Percentiles rank a stretch among this genome's conserved stretches.
These are phyloP conservation scores for Phytophthora ohioensis DNA, from an alignment of 352 stramenopile genomes.

Conservation along the genomic window DNA sequence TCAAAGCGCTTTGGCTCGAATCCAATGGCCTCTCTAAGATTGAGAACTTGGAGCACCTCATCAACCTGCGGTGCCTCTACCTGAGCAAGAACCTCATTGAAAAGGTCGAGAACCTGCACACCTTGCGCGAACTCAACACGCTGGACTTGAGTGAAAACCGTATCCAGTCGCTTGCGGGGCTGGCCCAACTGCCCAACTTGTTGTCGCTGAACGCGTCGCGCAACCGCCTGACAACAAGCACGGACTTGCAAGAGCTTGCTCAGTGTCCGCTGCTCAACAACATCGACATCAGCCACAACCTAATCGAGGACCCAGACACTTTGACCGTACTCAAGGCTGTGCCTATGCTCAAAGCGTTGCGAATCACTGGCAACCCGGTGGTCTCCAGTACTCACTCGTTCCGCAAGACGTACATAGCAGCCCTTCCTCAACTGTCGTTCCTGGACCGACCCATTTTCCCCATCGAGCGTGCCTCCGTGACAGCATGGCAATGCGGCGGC, in stretches of 20 bases:
- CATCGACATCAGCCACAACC: slow-evolving; percentile 94
- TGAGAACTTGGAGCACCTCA: slow-evolving; percentile 77
- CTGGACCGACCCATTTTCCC: slow-evolving; percentile 96
- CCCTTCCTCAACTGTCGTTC: slow-evolving; percentile 87
- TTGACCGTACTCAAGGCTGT: slow-evolving; percentile 87
- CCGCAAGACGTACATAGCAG: slow-evolving; percentile 92
- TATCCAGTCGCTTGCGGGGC: slow-evolving; percentile 83
- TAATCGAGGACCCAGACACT: slow-evolving; percentile 78
- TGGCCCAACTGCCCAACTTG: slow-evolving; percentile 80
- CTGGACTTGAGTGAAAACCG: slow-evolving; percentile 94
- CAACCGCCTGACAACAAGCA: slow-evolving; percentile 84
- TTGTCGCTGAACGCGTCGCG: slow-evolving; percentile 91
- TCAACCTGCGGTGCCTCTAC: slow-evolving; percentile 92
- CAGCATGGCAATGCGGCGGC: slow-evolving; percentile 91
- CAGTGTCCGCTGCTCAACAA: slow-evolving; percentile 83
- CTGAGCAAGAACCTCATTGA: slow-evolving; percentile 94
- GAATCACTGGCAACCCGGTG: slow-evolving; percentile 91
- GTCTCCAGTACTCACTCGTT: slow-evolving; percentile 94
- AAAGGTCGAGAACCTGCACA: slow-evolving; percentile 75
- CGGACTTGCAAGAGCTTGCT: slow-evolving; percentile 80
- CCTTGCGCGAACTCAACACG: slow-evolving; percentile 85
- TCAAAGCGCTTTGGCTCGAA: slow-evolving; percentile 97
- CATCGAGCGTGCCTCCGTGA: slow-evolving; percentile 83
- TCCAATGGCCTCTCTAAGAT: slow-evolving; percentile 93
- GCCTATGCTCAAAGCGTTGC: slow-evolving; percentile 77